Percentiles rank a stretch among this genome's conserved stretches.
phyloP scores from a whole-genome alignment of 164 flowering plant genomes.

The Brasenia schreberi region DNA sequence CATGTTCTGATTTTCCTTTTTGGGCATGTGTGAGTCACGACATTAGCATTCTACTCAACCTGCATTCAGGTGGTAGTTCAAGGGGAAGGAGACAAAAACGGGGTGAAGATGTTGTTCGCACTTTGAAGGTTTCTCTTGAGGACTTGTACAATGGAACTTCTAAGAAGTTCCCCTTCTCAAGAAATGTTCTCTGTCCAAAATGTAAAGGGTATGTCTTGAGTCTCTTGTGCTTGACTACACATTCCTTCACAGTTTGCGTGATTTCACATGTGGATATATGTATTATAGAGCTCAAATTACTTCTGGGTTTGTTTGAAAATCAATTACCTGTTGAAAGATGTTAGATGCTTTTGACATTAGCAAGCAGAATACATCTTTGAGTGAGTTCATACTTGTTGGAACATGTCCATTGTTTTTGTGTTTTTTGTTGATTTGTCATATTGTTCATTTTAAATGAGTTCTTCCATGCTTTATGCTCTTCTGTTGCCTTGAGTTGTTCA shows the following conservation, averaged over 20 bases:
- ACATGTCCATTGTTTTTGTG: no score
- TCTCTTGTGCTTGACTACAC: neutral
- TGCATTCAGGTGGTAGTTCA: constrained; percentile 38
- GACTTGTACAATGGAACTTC: constrained; percentile 43
- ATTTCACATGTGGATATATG: neutral
- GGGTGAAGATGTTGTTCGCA: constrained; percentile 50
- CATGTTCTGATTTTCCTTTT: neutral
- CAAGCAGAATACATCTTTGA: no score
- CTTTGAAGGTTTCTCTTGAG: constrained; percentile 43
- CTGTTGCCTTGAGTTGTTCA: no score
- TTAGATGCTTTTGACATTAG: no score
- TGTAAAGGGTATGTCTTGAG: constrained; percentile 36
- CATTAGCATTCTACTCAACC: neutral
- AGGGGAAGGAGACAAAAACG: constrained; percentile 47
- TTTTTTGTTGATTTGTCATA: no score
- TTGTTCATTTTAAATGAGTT: no score
- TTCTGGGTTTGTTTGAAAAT: no score
- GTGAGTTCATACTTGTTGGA: no score
- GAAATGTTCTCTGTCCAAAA: constrained; percentile 41
- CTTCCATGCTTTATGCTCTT: no score
- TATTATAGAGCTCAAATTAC: no score
- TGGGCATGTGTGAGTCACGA: neutral
- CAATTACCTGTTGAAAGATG: no score
- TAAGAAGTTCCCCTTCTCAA: constrained; percentile 44
- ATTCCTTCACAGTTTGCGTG: neutral